phyloP scores from a whole-genome alignment of 2,329 filamentous ascomycete genomes.

The Aquanectria penicillioides region DNA sequence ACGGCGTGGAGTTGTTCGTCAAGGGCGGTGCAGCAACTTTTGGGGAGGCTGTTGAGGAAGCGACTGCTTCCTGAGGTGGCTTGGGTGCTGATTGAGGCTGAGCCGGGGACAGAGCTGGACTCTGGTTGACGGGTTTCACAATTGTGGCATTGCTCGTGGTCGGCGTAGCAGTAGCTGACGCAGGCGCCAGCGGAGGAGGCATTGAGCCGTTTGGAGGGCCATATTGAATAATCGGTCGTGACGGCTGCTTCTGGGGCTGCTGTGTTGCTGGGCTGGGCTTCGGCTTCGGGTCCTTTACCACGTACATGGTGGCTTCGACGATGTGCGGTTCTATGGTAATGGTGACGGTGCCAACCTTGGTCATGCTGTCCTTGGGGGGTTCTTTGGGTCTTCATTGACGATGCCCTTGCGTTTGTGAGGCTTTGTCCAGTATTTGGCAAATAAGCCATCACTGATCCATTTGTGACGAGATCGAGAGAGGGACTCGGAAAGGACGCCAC shows the following conservation, averaged over 20 bases:
- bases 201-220: constrained; percentile 71
- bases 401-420: constrained; percentile 74
- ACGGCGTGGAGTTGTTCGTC: constrained; percentile 25
- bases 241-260: constrained; percentile 39
- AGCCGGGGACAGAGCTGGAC: constrained; percentile 30
- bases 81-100: constrained; percentile 31
- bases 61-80: constrained; percentile 23
- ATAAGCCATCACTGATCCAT: constrained; percentile 78
- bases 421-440: constrained; percentile 83
- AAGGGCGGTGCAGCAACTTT: constrained; percentile 29
- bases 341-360: constrained; percentile 76
- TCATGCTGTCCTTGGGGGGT: constrained; percentile 78
- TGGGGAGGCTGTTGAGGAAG: constrained; percentile 22
- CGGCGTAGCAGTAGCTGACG: constrained; percentile 39
- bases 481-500: constrained; percentile 79
- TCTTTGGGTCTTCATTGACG: constrained; percentile 70
- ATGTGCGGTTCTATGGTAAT: constrained; percentile 84
- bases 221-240: constrained; percentile 71
- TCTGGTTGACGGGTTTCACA: constrained; percentile 30
- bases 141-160: constrained; percentile 29
- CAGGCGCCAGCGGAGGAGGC: constrained; percentile 62
- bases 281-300: constrained; percentile 72
- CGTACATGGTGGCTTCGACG: constrained; percentile 79
- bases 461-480: constrained; percentile 76
- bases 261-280: constrained; percentile 47